Evolutionary conservation across 2,329 filamentous ascomycete species (phyloP).

Genomic region (Botrytis tulipae): DNA sequence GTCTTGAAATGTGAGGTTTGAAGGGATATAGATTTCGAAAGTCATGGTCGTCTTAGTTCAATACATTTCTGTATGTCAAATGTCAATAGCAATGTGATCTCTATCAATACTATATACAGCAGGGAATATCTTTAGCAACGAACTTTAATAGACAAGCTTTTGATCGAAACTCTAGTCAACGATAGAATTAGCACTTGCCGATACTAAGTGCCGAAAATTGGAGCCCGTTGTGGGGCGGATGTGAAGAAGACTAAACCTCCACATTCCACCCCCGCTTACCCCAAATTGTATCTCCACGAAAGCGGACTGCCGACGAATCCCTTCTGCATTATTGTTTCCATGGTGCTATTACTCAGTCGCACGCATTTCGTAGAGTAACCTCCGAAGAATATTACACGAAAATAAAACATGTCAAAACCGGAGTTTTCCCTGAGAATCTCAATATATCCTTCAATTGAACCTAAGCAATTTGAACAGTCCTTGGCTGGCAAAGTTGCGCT

Average conservation of each 20-base stretch:
- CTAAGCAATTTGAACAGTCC: conserved; percentile 21
- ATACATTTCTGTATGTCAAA: neutral
- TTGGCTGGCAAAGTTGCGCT: conserved; percentile 26
- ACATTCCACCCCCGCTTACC: neutral
- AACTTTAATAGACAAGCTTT: neutral
- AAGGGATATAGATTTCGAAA: conserved; percentile 32
- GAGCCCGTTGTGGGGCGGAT: neutral
- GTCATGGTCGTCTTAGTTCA: conserved; percentile 21
- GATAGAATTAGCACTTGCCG: neutral
- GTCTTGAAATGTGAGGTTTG: conserved; percentile 31
- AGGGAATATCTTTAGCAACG: neutral
- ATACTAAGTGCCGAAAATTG: neutral
- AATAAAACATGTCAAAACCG: conserved; percentile 3
- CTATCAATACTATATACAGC: neutral
- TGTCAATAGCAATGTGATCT: neutral
- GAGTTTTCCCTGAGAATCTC: conserved; percentile 25
- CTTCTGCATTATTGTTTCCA: neutral
- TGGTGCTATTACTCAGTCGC: neutral
- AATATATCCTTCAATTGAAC: conserved; percentile 27
- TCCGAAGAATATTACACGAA: neutral
- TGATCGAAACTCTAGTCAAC: neutral
- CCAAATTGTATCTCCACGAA: neutral
- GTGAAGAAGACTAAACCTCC: neutral
- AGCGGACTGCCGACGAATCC: neutral
- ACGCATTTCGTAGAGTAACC: neutral